These are phyloP conservation scores for Trypanosoma conorhini DNA, from an alignment of 208 protist species.

Conservation along the genomic window DNA sequence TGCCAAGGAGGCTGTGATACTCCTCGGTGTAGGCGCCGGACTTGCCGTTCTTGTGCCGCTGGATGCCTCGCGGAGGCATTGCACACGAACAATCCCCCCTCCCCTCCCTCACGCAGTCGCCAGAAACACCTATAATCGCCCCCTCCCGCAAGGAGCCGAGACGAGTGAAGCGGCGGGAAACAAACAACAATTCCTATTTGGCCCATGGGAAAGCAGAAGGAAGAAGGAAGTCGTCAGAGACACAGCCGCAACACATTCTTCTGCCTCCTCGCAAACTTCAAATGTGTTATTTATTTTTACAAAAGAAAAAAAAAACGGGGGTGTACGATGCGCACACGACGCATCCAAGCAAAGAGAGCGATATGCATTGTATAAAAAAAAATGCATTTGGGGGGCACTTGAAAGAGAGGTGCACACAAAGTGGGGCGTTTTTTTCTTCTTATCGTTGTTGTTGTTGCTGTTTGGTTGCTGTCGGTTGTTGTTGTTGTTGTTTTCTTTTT, in stretches of 20 bases:
- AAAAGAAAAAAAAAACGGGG: constrained; percentile 21
- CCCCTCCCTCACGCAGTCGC: neutral
- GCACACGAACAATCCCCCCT: neutral
- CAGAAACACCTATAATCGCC: constrained; percentile 5
- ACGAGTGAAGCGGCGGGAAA: constrained; percentile 10
- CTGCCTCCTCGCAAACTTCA: too few species aligned
- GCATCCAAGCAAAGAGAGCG: too few species aligned
- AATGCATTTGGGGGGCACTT: too few species aligned
- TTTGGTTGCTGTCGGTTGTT: too few species aligned
- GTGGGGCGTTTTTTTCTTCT: too few species aligned
- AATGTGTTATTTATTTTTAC: constrained; percentile 7
- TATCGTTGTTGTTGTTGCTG: too few species aligned
- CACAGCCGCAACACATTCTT: neutral
- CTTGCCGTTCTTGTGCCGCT: constrained; percentile 40
- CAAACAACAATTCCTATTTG: constrained; percentile 3
- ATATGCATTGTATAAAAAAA: too few species aligned
- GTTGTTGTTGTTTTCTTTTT: too few species aligned
- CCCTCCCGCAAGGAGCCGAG: neutral
- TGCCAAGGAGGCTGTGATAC: constrained; percentile 75
- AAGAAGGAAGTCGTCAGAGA: neutral
- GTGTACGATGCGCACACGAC: neutral
- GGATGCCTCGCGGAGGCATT: constrained; percentile 18
- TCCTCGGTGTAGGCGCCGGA: constrained; percentile 67
- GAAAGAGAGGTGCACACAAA: too few species aligned
- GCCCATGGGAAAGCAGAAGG: neutral